A percentile compares a stretch with the other conserved stretches of the same genome.
Evolutionary conservation across 345 rosid genomes (phyloP).

Genomic region (Barbarea vulgaris): DNA sequence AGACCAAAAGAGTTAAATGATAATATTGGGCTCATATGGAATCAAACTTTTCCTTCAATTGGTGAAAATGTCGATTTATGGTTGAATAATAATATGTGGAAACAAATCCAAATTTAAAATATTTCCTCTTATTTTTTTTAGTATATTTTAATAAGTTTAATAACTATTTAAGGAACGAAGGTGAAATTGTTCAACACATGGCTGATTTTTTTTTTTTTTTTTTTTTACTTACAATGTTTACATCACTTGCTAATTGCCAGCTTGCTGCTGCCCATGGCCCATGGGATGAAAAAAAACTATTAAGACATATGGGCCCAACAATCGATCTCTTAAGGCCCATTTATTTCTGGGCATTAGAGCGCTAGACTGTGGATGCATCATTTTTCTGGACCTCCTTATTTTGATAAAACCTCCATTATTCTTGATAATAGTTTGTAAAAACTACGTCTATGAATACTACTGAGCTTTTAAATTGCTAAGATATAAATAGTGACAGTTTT

Average conservation of each 20-base stretch:
- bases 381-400: neutral
- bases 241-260: neutral
- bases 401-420: neutral
- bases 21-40: neutral
- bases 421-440: too few species aligned
- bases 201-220: neutral
- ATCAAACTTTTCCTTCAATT: neutral
- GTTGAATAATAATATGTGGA: neutral
- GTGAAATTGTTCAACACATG: neutral
- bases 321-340: slow-evolving; percentile 4
- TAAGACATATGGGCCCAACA: neutral
- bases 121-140: neutral
- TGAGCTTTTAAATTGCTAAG: neutral
- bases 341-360: neutral
- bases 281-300: neutral
- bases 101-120: neutral
- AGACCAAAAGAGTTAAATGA: neutral
- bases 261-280: neutral
- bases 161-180: neutral
- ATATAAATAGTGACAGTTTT: neutral
- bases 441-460: neutral
- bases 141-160: neutral
- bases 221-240: neutral
- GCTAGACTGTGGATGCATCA: neutral
- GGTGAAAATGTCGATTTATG: neutral